Percentiles rank a stretch among this genome's conserved stretches.
These are phyloP conservation scores for Lentinus brumalis DNA, from an alignment of 768 basidiomycete species.

Conservation along the genomic window DNA sequence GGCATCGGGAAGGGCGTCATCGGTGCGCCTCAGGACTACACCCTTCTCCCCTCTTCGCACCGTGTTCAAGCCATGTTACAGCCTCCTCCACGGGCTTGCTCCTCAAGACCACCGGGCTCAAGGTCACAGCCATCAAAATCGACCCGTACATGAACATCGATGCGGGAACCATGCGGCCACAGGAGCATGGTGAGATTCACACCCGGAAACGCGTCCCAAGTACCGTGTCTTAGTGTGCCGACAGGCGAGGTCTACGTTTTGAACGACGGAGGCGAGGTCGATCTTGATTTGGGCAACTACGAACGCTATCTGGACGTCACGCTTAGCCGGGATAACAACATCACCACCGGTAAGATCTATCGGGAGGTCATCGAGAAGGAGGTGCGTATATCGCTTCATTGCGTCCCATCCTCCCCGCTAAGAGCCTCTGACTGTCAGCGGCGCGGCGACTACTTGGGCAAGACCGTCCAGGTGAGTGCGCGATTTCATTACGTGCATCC, in stretches of 20 bases:
- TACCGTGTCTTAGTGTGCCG: conserved; percentile 9
- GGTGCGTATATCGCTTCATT: conserved; percentile 43
- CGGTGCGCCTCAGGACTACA: conserved; percentile 55
- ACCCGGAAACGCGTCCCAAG: background rate
- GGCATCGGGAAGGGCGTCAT: conserved; percentile 99
- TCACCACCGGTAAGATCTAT: conserved; percentile 99
- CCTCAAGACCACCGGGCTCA: conserved; percentile 91
- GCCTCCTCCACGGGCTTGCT: conserved; percentile 96
- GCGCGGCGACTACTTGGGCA: conserved; percentile 89
- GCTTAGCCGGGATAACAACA: conserved; percentile 92
- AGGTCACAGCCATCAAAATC: conserved; percentile 99
- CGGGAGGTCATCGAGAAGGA: conserved; percentile 95
- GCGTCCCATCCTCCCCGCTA: conserved; percentile 5
- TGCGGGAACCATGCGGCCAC: conserved; percentile 98
- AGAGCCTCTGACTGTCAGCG: conserved; percentile 44
- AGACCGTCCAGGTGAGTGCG: conserved; percentile 84
- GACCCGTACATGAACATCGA: conserved; percentile 99
- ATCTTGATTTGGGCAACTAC: conserved; percentile 97
- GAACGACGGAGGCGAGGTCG: conserved; percentile 98
- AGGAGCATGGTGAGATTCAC: conserved; percentile 85
- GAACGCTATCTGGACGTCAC: conserved; percentile 97
- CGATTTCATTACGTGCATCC: background rate
- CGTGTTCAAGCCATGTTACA: conserved; percentile 37
- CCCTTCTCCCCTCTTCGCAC: conserved; percentile 19
- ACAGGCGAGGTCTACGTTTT: conserved; percentile 95